A percentile compares a stretch with the other conserved stretches of the same genome.
phyloP scores from a whole-genome alignment of 192 early-diverging fungal species.

The Funneliformis geosporum region DNA sequence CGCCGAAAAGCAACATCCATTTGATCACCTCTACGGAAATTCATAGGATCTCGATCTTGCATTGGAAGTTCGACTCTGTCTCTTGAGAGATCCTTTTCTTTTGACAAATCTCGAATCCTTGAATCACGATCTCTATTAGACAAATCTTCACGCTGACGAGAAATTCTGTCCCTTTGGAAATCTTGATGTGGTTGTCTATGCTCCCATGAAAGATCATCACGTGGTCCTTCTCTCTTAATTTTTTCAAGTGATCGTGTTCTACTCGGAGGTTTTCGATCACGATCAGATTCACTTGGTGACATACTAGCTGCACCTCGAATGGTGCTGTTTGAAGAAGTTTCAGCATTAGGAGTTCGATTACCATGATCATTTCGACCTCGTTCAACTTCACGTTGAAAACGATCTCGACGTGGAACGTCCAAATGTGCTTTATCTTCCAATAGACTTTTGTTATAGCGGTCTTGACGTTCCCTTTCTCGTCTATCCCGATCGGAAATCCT shows the following conservation, averaged over 20 bases:
- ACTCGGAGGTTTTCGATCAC: neutral
- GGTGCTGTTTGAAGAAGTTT: slow-evolving; percentile 16
- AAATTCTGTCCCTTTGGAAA: neutral
- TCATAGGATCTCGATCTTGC: neutral
- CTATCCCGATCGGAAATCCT: neutral
- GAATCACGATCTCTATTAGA: neutral
- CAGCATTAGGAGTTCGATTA: neutral
- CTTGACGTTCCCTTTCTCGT: slow-evolving; percentile 24
- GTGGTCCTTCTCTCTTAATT: neutral
- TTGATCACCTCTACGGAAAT: neutral
- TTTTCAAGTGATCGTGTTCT: neutral
- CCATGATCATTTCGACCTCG: neutral
- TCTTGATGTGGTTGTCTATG: neutral
- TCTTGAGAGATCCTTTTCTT: neutral
- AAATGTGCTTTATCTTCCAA: slow-evolving; percentile 18
- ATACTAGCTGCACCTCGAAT: neutral
- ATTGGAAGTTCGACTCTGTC: neutral
- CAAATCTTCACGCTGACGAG: slow-evolving; percentile 4
- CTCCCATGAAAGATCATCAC: neutral
- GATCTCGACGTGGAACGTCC: slow-evolving; percentile 9
- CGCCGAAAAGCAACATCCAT: neutral
- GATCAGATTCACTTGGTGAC: slow-evolving; percentile 11
- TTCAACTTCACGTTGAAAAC: neutral
- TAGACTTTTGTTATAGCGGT: slow-evolving; percentile 18
- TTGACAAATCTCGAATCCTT: neutral